These are phyloP conservation scores for Platismatia glauca DNA, from an alignment of 495 filamentous ascomycete genomes.

Conservation along the genomic window DNA sequence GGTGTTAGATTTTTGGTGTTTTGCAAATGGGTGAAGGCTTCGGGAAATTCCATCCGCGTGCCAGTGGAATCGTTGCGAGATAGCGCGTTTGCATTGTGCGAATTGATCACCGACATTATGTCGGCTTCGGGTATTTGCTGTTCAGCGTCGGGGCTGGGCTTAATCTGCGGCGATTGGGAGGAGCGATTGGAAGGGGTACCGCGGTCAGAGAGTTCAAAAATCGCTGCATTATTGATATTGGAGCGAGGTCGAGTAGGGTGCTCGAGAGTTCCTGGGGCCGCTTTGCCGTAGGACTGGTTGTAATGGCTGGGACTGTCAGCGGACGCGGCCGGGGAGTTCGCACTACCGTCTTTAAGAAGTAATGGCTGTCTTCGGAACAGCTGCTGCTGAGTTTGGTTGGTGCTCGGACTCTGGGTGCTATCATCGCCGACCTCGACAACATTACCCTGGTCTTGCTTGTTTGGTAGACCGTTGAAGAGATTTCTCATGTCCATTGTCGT, in stretches of 20 bases:
- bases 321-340: slow-evolving; percentile 8
- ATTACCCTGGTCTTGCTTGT: slow-evolving; percentile 53
- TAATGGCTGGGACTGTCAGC: slow-evolving; percentile 9
- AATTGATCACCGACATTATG: slow-evolving; percentile 80
- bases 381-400: slow-evolving; percentile 26
- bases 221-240: slow-evolving; percentile 17
- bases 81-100: slow-evolving; percentile 56
- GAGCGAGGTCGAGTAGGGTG: background rate
- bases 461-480: slow-evolving; percentile 58
- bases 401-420: slow-evolving; percentile 32
- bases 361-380: slow-evolving; percentile 43
- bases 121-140: slow-evolving; percentile 47
- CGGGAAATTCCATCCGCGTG: slow-evolving; percentile 56
- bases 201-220: slow-evolving; percentile 32
- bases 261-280: background rate
- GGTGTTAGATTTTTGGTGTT: slow-evolving; percentile 57
- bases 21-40: slow-evolving; percentile 64
- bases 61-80: slow-evolving; percentile 39
- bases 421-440: slow-evolving; percentile 70
- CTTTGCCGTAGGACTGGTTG: background rate
- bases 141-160: slow-evolving; percentile 23
- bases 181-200: slow-evolving; percentile 17
- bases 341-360: slow-evolving; percentile 35
- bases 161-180: slow-evolving; percentile 21
- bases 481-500: slow-evolving; percentile 56